A percentile compares a stretch with the other conserved stretches of the same genome.
phyloP scores from a whole-genome alignment of 176 grass and related monocot genomes.

The Rhynchospora pubera region DNA sequence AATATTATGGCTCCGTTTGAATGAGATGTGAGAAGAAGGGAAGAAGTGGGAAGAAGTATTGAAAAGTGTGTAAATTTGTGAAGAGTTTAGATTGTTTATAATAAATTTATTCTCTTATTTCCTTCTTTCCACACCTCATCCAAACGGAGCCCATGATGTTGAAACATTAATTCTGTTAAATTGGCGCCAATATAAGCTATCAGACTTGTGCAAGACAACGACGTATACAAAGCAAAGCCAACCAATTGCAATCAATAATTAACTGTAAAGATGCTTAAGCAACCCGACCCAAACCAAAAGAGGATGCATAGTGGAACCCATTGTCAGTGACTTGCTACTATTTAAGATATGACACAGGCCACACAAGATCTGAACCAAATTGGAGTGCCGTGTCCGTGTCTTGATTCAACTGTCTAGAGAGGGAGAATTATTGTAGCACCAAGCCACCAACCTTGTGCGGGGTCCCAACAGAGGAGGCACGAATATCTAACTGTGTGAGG shows the following conservation, averaged over 20 bases:
- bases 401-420: not conserved
- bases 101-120: too few species aligned
- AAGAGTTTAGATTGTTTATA: too few species aligned
- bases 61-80: too few species aligned
- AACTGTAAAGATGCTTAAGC: too few species aligned
- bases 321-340: too few species aligned
- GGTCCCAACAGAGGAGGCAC: not conserved
- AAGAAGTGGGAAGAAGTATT: too few species aligned
- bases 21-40: too few species aligned
- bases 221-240: not conserved
- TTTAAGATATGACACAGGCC: not conserved
- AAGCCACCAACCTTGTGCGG: not conserved
- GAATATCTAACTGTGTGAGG: not conserved
- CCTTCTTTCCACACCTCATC: too few species aligned
- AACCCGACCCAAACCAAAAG: too few species aligned
- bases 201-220: not conserved
- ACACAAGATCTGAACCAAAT: not conserved
- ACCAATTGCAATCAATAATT: too few species aligned
- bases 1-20: too few species aligned
- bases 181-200: not conserved
- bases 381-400: not conserved
- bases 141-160: not conserved
- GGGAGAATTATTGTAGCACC: not conserved
- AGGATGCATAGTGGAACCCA: too few species aligned
- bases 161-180: not conserved